Percentiles rank a stretch among this genome's conserved stretches.
phyloP scores from a whole-genome alignment of 495 filamentous ascomycete genomes.

The Penicillium flavigenum region DNA sequence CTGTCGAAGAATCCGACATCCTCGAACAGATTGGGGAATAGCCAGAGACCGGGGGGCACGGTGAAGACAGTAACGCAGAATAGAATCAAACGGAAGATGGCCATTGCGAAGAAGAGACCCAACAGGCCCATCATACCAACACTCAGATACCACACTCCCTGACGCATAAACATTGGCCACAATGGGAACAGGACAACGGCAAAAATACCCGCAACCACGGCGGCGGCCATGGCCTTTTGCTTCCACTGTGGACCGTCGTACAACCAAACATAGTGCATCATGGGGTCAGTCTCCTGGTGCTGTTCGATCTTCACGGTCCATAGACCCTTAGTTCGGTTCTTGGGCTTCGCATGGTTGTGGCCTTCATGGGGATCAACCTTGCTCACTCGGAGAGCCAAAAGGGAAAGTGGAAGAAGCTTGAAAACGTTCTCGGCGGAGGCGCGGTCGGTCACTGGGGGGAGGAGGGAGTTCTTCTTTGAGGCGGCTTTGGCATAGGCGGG shows the following conservation, averaged over 20 bases:
- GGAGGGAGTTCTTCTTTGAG: slow-evolving; percentile 76
- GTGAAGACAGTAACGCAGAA: slow-evolving; percentile 90
- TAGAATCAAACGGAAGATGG: slow-evolving; percentile 92
- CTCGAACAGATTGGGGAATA: slow-evolving; percentile 97
- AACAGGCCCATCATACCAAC: slow-evolving; percentile 91
- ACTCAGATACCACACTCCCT: slow-evolving; percentile 96
- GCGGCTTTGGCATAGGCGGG: slow-evolving; percentile 83
- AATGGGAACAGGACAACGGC: slow-evolving; percentile 91
- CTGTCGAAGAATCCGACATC: slow-evolving; percentile 98
- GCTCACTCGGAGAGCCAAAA: slow-evolving; percentile 85
- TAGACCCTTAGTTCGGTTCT: slow-evolving; percentile 88
- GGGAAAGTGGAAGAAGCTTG: slow-evolving; percentile 93
- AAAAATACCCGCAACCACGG: slow-evolving; percentile 78
- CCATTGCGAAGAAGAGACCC: slow-evolving; percentile 95
- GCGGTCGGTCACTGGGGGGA: slow-evolving; percentile 83
- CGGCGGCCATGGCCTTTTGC: slow-evolving; percentile 83
- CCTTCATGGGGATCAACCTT: slow-evolving; percentile 73
- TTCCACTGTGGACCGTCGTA: slow-evolving; percentile 94
- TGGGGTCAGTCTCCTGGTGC: slow-evolving; percentile 87
- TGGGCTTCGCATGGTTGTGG: slow-evolving; percentile 74
- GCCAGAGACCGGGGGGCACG: slow-evolving; percentile 85
- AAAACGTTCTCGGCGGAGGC: slow-evolving; percentile 87
- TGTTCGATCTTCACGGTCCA: slow-evolving; percentile 98
- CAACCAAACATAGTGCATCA: slow-evolving; percentile 95
- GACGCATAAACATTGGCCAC: slow-evolving; percentile 87